These are phyloP conservation scores for Sphagnum magellanicum DNA, from an alignment of 228 moss, liverwort and hornwort species.

Conservation along the genomic window DNA sequence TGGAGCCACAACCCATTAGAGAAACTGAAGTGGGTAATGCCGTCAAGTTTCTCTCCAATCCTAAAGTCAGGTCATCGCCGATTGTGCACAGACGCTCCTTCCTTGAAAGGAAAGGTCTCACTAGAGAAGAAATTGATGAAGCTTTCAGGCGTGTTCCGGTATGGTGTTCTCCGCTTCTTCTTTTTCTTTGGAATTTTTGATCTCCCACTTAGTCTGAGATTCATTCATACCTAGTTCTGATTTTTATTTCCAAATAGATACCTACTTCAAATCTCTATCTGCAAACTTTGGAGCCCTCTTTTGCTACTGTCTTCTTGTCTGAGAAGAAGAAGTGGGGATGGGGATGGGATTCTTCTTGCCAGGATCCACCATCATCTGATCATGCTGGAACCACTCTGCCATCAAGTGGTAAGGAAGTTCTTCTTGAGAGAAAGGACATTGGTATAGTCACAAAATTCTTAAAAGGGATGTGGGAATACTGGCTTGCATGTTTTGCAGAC, in stretches of 20 bases:
- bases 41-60: constrained; percentile 83
- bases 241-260: background rate
- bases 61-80: constrained; percentile 82
- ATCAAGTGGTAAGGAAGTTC: constrained; percentile 30
- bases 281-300: background rate
- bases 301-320: background rate
- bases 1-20: constrained; percentile 66
- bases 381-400: constrained; percentile 35
- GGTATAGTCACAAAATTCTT: background rate
- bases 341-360: constrained; percentile 5
- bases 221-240: background rate
- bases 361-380: constrained; percentile 82
- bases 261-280: background rate
- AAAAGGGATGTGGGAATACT: background rate
- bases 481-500: background rate
- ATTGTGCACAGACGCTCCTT: constrained; percentile 82
- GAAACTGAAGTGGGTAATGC: constrained; percentile 87
- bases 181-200: background rate
- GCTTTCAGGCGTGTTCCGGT: constrained; percentile 88
- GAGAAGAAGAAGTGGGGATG: background rate
- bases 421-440: background rate
- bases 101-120: constrained; percentile 77
- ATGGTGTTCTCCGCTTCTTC: background rate
- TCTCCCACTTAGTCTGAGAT: background rate
- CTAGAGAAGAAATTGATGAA: constrained; percentile 90